phyloP scores from a whole-genome alignment of 371 early-diverging fungal species.

The Syncephalastrum racemosum region DNA sequence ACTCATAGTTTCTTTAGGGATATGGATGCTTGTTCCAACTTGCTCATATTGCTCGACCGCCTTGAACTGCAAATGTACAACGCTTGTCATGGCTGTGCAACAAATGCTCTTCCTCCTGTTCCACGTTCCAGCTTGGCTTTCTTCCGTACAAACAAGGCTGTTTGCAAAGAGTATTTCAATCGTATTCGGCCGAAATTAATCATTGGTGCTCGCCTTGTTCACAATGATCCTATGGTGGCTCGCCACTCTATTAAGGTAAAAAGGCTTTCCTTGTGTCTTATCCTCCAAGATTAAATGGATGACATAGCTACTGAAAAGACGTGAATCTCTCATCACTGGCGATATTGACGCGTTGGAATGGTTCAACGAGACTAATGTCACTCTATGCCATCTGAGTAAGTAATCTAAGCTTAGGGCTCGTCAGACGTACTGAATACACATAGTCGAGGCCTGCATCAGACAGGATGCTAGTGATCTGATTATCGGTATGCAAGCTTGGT shows the following conservation, averaged over 20 bases:
- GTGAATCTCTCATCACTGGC: conserved; percentile 21
- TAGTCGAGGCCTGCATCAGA: conserved; percentile 34
- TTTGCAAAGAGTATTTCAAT: conserved; percentile 77
- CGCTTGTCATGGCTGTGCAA: conserved; percentile 64
- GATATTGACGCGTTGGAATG: conserved; percentile 13
- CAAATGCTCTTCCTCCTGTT: conserved; percentile 53
- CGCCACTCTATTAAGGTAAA: conserved; percentile 38
- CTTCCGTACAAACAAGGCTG: conserved; percentile 69
- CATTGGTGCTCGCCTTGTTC: conserved; percentile 34
- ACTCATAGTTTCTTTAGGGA: neutral
- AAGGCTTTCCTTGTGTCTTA: neutral
- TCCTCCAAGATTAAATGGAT: neutral
- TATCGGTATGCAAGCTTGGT: conserved; percentile 43
- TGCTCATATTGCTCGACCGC: conserved; percentile 63
- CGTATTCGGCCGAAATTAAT: conserved; percentile 57
- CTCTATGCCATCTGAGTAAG: conserved; percentile 28
- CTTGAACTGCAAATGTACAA: conserved; percentile 75
- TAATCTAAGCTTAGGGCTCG: neutral
- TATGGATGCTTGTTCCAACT: conserved; percentile 14
- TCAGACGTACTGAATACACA: neutral
- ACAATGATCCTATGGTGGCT: conserved; percentile 39
- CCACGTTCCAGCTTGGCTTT: conserved; percentile 70
- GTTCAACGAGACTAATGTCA: conserved; percentile 25
- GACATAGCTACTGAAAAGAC: conserved; percentile 13
- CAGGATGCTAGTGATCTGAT: conserved; percentile 34